Conservation (phyloP, 169 alveolate genomes). For the Plasmodium ovale region DNA sequence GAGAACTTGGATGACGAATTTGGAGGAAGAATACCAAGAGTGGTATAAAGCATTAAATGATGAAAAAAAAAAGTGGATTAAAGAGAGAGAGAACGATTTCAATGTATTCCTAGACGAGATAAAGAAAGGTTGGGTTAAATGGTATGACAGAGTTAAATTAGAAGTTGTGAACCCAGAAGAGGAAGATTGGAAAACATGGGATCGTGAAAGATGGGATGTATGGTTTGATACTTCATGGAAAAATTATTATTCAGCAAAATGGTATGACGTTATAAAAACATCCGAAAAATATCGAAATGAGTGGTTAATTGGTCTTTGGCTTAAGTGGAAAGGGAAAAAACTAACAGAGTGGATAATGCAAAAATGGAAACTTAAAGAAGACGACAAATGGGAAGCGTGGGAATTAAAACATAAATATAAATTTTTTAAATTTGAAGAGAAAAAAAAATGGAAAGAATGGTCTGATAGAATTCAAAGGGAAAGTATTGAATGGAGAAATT, state of each 20-base stretch:
- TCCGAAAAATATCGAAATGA: neutral
- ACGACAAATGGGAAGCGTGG: slow-evolving; percentile 10
- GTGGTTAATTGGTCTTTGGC: neutral
- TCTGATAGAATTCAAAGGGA: slow-evolving; percentile 4
- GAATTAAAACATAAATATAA: too few relatives aligned
- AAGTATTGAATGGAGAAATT: neutral
- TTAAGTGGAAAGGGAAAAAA: slow-evolving; percentile 20
- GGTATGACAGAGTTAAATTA: neutral
- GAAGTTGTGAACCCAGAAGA: neutral
- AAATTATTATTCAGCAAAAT: neutral
- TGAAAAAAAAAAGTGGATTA: slow-evolving; percentile 17
- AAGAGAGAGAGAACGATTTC: neutral
- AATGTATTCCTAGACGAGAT: neutral
- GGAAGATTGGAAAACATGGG: neutral
- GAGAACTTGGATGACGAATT: neutral
- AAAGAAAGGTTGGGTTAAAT: slow-evolving; percentile 13
- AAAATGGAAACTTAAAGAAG: slow-evolving; percentile 43
- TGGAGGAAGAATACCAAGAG: slow-evolving; percentile 3
- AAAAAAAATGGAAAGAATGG: slow-evolving; percentile 26
- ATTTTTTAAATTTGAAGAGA: neutral
- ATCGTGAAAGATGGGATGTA: neutral
- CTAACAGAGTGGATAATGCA: slow-evolving; percentile 20
- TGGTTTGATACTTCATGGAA: neutral
- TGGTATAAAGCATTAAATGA: slow-evolving; percentile 2
- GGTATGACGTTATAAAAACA: slow-evolving; percentile 1